Base-by-base conservation (phyloP, 345 rosid genomes). In the Turnera subulata region DNA sequence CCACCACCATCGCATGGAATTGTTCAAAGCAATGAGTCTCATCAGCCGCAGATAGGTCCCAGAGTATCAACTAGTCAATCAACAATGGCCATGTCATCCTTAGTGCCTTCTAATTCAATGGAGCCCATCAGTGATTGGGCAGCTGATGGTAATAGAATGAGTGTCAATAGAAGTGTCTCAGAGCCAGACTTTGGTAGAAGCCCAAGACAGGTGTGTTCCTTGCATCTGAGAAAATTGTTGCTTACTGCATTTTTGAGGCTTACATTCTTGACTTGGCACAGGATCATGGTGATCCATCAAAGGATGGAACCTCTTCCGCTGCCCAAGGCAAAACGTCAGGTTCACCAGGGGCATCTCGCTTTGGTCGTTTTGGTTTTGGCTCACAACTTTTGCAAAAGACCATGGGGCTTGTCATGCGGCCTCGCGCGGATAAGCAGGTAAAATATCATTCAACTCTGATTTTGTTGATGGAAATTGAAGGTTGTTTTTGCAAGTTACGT, bases 381-480 rank as follows among this genome's bases (percentile, higher is more conserved):
- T 43, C 94, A 2, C 91, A 83, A 61, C 80, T 89, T 66, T 59
- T 94, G 64, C 96, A 84, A 68, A 83, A 81, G 73, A 85, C 99
- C 0, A 88, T 94, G 17, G 96, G 96, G 51, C 75, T 85, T 60
- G 91, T 92, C 59, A 73, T 84, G 71, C 67, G 85, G 74, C 76
- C 86, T 44, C 96, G 99, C 15, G 37, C 84, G 15, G 89, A 84
- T 59, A 71, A 74, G 51, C 96, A 94, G 95, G 99, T 88, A 29
- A 47, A 48, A 63, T 69, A 6, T 6, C 19, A 21, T 58, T 59
- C 46, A 44, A 13, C n/a, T 23, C 33, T 64, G 37, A 46, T 10
- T 49, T 65, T 53, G 40, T 11, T 18, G 37, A 29, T 35, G 53
- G 51, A 4, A 17, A 46, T 8, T 54, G 21, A 59, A 9, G 29